Evolutionary conservation across 2,329 filamentous ascomycete species (phyloP).

Genomic region (Botrytis fabae): DNA sequence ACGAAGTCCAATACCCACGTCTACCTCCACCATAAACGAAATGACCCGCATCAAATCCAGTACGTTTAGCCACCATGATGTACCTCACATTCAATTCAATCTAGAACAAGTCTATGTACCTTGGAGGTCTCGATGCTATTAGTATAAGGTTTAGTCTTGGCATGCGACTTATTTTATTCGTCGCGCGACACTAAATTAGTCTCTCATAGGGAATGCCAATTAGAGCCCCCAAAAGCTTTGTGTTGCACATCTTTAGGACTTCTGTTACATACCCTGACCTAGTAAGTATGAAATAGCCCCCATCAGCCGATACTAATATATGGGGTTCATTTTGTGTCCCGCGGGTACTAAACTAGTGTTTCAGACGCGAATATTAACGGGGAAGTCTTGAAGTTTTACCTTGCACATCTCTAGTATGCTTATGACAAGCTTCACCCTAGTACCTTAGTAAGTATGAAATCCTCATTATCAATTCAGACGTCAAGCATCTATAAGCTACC

Average conservation of each 20-base stretch:
- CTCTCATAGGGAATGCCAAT: not conserved
- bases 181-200: not conserved
- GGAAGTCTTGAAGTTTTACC: not conserved
- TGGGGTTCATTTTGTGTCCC: not conserved
- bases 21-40: not conserved
- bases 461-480: not conserved
- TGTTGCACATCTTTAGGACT: not conserved
- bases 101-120: not conserved
- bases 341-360: not conserved
- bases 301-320: not conserved
- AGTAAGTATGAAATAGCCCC: not conserved
- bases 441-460: not conserved
- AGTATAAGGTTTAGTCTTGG: not conserved
- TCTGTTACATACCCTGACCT: not conserved
- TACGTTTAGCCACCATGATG: not conserved
- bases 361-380: rapidly evolving
- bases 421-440: not conserved
- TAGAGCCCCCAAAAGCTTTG: not conserved
- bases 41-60: not conserved
- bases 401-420: not conserved
- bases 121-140: not conserved
- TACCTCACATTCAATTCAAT: not conserved
- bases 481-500: not conserved
- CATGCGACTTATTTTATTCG: not conserved
- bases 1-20: not conserved